A percentile compares a stretch with the other conserved stretches of the same genome.
phyloP scores from a whole-genome alignment of 768 basidiomycete species.

The Tulasnella sp. region DNA sequence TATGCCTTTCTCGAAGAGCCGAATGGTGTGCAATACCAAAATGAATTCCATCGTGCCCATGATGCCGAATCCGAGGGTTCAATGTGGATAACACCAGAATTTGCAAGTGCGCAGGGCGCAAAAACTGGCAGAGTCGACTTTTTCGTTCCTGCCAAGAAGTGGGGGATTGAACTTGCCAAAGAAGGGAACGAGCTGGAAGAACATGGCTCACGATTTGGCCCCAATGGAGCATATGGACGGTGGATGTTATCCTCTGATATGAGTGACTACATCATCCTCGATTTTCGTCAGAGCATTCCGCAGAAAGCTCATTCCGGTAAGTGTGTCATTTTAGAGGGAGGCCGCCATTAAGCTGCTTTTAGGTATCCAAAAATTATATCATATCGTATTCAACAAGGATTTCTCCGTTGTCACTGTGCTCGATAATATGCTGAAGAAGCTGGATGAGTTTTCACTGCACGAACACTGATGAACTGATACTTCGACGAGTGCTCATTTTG shows the following conservation, averaged over 20 bases:
- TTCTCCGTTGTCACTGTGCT: no score
- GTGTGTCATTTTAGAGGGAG: no score
- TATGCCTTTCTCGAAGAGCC: not conserved
- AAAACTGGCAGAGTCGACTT: slow-evolving; percentile 13
- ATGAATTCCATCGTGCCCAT: not conserved
- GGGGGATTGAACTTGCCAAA: slow-evolving; percentile 7
- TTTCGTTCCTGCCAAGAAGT: slow-evolving; percentile 10
- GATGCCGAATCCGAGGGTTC: not conserved
- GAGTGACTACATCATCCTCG: slow-evolving; percentile 1
- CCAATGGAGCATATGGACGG: slow-evolving; percentile 4
- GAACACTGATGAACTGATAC: no score
- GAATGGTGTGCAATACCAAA: not conserved
- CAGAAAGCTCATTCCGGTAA: not conserved
- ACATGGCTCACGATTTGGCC: slow-evolving; percentile 9
- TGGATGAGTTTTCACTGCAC: no score
- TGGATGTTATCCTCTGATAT: slow-evolving; percentile 5
- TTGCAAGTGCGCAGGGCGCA: not conserved
- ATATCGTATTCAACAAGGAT: no score
- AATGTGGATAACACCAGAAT: slow-evolving; percentile 5
- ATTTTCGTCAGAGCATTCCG: not conserved
- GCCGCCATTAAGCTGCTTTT: no score
- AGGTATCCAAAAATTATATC: no score
- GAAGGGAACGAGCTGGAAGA: slow-evolving; percentile 7
- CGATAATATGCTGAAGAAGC: no score
- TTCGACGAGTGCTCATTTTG: no score